These are phyloP conservation scores for Phragmites australis DNA, from an alignment of 176 grass and related monocot genomes.

Conservation along the genomic window DNA sequence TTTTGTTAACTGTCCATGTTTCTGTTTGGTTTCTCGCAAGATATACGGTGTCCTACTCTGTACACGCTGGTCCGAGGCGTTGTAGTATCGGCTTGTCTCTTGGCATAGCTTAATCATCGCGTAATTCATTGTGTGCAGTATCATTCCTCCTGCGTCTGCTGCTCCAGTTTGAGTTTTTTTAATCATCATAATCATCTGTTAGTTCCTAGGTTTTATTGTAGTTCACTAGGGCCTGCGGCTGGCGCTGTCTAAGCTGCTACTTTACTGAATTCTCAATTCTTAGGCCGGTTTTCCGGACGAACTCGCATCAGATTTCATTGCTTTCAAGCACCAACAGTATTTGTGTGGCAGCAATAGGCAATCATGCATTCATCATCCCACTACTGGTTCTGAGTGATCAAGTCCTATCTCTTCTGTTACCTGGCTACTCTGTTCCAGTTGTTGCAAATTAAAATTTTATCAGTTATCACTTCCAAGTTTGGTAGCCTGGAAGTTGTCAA, in stretches of 20 bases:
- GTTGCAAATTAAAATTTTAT: constrained; percentile 17
- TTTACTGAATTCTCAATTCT: too few species aligned
- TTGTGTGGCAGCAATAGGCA: neutral
- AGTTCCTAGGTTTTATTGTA: neutral
- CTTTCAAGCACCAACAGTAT: neutral
- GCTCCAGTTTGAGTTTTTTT: neutral
- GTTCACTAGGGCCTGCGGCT: too few species aligned
- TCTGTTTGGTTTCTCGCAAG: constrained; percentile 23
- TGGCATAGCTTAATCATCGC: constrained; percentile 28
- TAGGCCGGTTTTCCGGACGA: too few species aligned
- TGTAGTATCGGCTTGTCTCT: constrained; percentile 36
- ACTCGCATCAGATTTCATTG: too few species aligned
- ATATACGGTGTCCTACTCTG: constrained; percentile 4
- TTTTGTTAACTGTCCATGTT: constrained; percentile 15
- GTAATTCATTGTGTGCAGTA: neutral
- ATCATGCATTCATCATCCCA: constrained; percentile 6
- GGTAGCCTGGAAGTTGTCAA: neutral
- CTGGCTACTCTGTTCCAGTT: neutral
- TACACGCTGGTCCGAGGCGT: too few species aligned
- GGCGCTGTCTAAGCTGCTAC: neutral
- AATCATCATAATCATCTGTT: neutral
- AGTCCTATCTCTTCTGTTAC: neutral
- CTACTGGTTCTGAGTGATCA: constrained; percentile 14
- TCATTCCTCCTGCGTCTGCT: neutral
- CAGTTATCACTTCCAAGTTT: neutral